Evolutionary conservation across 1,139 yeast genomes (phyloP).

Genomic region (Wickerhamiella pararugosa): DNA sequence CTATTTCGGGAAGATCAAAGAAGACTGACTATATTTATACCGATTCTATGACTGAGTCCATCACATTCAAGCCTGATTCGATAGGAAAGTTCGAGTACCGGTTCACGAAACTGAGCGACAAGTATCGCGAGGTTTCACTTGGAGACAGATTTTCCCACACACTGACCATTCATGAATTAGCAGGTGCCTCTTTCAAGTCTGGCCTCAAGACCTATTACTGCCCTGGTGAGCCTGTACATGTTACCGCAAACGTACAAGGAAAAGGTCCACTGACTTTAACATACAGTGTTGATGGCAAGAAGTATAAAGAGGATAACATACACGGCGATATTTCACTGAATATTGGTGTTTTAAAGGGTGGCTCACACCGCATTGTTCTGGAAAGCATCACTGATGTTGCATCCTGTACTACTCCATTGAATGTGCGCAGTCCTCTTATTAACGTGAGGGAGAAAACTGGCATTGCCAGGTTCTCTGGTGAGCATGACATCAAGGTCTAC

Average conservation of each 20-base stretch:
- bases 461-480: constrained; percentile 39
- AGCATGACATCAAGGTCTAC: constrained; percentile 33
- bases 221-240: constrained; percentile 31
- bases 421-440: constrained; percentile 42
- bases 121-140: constrained; percentile 22
- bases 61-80: constrained; percentile 56
- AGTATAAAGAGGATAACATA: constrained; percentile 26
- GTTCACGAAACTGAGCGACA: constrained; percentile 34
- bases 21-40: constrained; percentile 17
- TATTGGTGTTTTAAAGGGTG: constrained; percentile 52
- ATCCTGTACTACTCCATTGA: constrained; percentile 57
- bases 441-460: constrained; percentile 48
- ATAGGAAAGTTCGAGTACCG: constrained; percentile 73
- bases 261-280: constrained; percentile 59
- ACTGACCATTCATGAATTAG: constrained; percentile 25
- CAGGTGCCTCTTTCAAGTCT: constrained; percentile 25
- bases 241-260: constrained; percentile 55
- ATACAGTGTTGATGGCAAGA: constrained; percentile 45
- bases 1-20: constrained; percentile 23
- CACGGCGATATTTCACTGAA: constrained; percentile 29
- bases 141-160: constrained; percentile 20
- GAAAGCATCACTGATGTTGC: constrained; percentile 55
- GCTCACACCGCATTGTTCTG: constrained; percentile 48
- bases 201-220: constrained; percentile 21
- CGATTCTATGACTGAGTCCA: constrained; percentile 32